Conservation (phyloP, 768 basidiomycete species). For the Boletus vermiculosoides region DNA sequence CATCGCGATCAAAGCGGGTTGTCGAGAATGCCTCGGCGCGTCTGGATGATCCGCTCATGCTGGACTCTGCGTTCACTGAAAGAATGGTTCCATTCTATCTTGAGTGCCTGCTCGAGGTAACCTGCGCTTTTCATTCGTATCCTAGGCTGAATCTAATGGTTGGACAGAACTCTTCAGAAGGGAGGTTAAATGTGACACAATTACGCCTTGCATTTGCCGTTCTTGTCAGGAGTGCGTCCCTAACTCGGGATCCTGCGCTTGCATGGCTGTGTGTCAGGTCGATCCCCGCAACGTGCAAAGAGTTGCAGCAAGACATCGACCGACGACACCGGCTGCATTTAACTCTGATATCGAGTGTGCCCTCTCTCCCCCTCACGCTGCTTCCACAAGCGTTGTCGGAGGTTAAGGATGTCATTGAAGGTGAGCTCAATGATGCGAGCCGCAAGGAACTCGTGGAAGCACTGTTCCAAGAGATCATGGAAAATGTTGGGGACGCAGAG, state of each 20-base stretch:
- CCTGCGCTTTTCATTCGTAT: slow-evolving; percentile 11
- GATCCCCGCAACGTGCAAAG: slow-evolving; percentile 48
- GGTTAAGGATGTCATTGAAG: slow-evolving; percentile 36
- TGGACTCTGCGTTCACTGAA: slow-evolving; percentile 43
- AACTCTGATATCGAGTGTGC: slow-evolving; percentile 61
- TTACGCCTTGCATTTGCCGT: slow-evolving; percentile 74
- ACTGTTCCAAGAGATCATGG: slow-evolving; percentile 61
- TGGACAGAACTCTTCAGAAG: slow-evolving; percentile 60
- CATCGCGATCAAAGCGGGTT: slow-evolving; percentile 49
- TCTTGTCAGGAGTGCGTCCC: slow-evolving; percentile 57
- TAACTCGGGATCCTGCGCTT: slow-evolving; percentile 45
- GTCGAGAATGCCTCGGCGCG: slow-evolving; percentile 8
- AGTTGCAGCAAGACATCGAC: slow-evolving; percentile 18
- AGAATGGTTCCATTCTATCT: slow-evolving; percentile 75
- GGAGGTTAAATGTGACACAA: slow-evolving; percentile 59
- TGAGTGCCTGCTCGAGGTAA: slow-evolving; percentile 66
- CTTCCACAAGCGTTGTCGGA: slow-evolving; percentile 56
- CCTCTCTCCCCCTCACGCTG: slow-evolving; percentile 57
- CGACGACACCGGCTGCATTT: slow-evolving; percentile 57
- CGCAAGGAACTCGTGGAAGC: slow-evolving; percentile 52
- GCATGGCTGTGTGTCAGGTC: slow-evolving; percentile 68
- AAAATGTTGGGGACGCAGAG: slow-evolving; percentile 64
- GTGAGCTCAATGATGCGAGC: slow-evolving; percentile 29
- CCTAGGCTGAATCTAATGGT: not conserved
- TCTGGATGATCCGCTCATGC: slow-evolving; percentile 6